A percentile compares a stretch with the other conserved stretches of the same genome.
Conservation (phyloP, 1,284 basidiomycete genomes). For the Sporisorium iseilematis-ciliati region DNA sequence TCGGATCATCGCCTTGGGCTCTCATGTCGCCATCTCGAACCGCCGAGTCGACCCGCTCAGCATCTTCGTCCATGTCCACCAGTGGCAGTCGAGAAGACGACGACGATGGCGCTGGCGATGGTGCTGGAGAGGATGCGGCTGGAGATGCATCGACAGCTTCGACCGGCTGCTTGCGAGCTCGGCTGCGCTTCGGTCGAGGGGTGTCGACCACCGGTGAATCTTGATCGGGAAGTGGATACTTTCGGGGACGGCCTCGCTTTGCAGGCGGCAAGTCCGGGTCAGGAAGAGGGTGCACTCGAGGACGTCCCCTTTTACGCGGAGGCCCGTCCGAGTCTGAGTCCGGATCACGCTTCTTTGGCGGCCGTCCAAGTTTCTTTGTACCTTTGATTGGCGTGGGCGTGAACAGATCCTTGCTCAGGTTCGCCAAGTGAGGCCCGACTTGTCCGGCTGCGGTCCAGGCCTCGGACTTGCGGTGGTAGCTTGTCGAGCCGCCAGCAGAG, state of each 20-base stretch:
- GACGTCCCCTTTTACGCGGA: constrained; percentile 18
- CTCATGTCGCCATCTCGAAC: neutral
- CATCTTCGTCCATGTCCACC: neutral
- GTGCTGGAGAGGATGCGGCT: neutral
- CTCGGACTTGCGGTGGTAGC: constrained; percentile 18
- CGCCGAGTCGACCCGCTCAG: neutral
- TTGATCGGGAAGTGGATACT: constrained; percentile 8
- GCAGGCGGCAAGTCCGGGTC: constrained; percentile 6
- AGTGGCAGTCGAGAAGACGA: neutral
- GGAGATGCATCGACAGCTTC: constrained; percentile 6
- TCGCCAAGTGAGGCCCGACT: constrained; percentile 1
- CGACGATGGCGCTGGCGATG: neutral
- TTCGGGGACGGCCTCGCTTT: constrained; percentile 30
- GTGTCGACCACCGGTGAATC: constrained; percentile 9
- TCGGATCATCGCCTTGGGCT: neutral
- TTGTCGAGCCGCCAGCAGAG: constrained; percentile 30
- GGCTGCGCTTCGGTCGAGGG: constrained; percentile 13
- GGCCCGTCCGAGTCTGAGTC: constrained; percentile 12
- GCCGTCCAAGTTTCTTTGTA: constrained; percentile 13
- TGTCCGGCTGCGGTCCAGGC: constrained; percentile 22
- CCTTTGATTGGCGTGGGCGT: constrained; percentile 18
- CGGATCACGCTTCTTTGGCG: constrained; percentile 16
- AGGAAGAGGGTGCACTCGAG: constrained; percentile 11
- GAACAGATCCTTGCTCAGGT: constrained; percentile 21
- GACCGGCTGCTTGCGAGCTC: constrained; percentile 23